Percentiles rank a stretch among this genome's conserved stretches.
Evolutionary conservation across 1,284 basidiomycete genomes (phyloP).

Genomic region (Ustilago cynodontis): DNA sequence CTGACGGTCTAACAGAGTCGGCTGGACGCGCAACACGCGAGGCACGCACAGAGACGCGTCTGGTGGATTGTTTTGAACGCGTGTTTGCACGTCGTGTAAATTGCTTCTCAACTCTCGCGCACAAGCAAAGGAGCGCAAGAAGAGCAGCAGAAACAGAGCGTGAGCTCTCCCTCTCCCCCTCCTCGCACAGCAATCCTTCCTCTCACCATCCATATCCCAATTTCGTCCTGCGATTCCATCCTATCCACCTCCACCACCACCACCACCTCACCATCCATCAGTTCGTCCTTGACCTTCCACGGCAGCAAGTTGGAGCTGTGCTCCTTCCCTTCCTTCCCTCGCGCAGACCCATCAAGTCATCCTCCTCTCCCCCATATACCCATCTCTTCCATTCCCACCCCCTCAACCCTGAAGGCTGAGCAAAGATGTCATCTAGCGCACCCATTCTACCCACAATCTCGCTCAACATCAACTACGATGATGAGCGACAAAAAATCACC

Average conservation of each 20-base stretch:
- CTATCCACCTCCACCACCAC: neutral
- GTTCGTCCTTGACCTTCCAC: neutral
- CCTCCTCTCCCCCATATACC: constrained; percentile 6
- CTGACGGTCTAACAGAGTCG: neutral
- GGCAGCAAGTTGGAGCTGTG: neutral
- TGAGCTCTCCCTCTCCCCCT: neutral
- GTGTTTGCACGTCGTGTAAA: constrained; percentile 34
- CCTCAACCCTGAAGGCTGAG: neutral
- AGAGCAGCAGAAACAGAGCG: no score
- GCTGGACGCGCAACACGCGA: neutral
- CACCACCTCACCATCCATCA: neutral
- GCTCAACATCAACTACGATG: constrained; percentile 74
- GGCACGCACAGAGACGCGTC: constrained; percentile 6
- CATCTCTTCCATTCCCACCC: neutral
- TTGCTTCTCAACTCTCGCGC: constrained; percentile 10
- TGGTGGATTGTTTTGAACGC: neutral
- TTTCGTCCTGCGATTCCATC: neutral
- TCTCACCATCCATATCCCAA: neutral
- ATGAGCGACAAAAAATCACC: constrained; percentile 69
- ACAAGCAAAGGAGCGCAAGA: neutral
- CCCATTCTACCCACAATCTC: constrained; percentile 73
- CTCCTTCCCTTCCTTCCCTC: neutral
- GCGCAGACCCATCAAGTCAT: neutral
- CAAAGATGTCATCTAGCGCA: constrained; percentile 37
- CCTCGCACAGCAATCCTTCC: neutral